A percentile compares a stretch with the other conserved stretches of the same genome.
Conservation (phyloP, 345 rosid genomes). For the Theobroma cacao region DNA sequence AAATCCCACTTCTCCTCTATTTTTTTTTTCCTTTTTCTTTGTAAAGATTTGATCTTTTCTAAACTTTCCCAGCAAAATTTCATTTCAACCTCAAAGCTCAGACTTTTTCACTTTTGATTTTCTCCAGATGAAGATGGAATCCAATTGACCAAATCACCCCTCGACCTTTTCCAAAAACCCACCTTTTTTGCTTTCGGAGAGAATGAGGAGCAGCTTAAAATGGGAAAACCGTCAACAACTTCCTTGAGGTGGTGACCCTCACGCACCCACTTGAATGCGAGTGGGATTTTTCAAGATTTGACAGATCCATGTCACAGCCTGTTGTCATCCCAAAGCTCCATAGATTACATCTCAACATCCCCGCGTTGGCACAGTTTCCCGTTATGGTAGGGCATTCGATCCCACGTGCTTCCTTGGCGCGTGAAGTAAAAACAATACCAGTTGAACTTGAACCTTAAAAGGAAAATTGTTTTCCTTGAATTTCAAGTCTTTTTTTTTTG, state of each 20-base stretch:
- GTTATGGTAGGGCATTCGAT: constrained; percentile 4
- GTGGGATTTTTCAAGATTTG: background rate
- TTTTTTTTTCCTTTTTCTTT: background rate
- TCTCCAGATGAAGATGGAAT: constrained; percentile 17
- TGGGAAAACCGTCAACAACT: background rate
- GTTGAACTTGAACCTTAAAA: background rate
- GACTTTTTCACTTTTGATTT: background rate
- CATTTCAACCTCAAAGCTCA: constrained; percentile 27
- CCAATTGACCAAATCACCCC: constrained; percentile 16
- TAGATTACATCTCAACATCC: background rate
- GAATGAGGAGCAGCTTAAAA: constrained; percentile 4
- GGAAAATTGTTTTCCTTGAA: background rate
- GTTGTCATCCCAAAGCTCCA: constrained; percentile 4
- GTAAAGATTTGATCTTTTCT: constrained; percentile 14
- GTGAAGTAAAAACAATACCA: background rate
- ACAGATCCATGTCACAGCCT: constrained; percentile 9
- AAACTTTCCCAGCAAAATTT: constrained; percentile 15
- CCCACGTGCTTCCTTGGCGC: constrained; percentile 13
- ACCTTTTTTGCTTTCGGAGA: background rate
- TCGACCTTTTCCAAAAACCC: background rate
- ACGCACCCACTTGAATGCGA: constrained; percentile 22
- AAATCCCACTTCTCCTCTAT: background rate
- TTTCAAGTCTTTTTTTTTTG: background rate
- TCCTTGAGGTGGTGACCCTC: background rate
- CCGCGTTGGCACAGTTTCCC: background rate